Evolutionary conservation across 148 eudicot species (phyloP).

Genomic region (Drosera capensis): DNA sequence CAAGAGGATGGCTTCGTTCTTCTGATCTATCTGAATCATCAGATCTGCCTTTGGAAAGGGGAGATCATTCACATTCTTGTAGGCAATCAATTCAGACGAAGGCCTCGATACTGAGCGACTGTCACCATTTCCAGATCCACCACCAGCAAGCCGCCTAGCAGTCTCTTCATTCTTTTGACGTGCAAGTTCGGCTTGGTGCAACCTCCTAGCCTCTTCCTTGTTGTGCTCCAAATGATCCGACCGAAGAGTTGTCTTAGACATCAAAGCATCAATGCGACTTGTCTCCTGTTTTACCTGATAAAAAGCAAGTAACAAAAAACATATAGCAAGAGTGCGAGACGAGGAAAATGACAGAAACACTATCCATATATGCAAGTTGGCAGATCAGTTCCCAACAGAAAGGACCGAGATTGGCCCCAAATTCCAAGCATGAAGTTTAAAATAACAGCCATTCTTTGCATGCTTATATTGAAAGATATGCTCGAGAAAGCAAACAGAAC

Average conservation of each 20-base stretch:
- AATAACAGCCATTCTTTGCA: too few relatives aligned
- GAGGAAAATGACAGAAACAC: too few relatives aligned
- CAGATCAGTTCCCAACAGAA: too few relatives aligned
- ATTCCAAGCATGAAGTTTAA: too few relatives aligned
- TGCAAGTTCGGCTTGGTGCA: slow-evolving; percentile 91
- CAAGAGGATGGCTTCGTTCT: slow-evolving; percentile 60
- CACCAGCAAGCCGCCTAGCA: slow-evolving; percentile 82
- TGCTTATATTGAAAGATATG: too few relatives aligned
- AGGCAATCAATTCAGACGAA: slow-evolving; percentile 62
- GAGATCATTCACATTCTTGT: slow-evolving; percentile 68
- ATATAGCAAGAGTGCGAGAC: not conserved
- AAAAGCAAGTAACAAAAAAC: not conserved
- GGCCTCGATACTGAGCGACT: slow-evolving; percentile 29
- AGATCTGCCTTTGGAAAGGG: slow-evolving; percentile 75
- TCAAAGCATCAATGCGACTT: slow-evolving; percentile 17
- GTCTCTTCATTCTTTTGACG: slow-evolving; percentile 95
- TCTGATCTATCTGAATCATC: slow-evolving; percentile 93
- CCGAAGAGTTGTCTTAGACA: slow-evolving; percentile 68
- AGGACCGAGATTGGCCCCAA: too few relatives aligned
- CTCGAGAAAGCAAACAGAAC: too few relatives aligned
- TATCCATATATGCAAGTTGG: too few relatives aligned
- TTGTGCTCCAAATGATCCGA: slow-evolving; percentile 74
- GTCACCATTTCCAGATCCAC: slow-evolving; percentile 36
- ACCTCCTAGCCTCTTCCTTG: slow-evolving; percentile 73
- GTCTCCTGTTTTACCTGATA: slow-evolving; percentile 25